Conservation (phyloP, 495 filamentous ascomycete genomes). For the Podospora bellae-mahoneyi region DNA sequence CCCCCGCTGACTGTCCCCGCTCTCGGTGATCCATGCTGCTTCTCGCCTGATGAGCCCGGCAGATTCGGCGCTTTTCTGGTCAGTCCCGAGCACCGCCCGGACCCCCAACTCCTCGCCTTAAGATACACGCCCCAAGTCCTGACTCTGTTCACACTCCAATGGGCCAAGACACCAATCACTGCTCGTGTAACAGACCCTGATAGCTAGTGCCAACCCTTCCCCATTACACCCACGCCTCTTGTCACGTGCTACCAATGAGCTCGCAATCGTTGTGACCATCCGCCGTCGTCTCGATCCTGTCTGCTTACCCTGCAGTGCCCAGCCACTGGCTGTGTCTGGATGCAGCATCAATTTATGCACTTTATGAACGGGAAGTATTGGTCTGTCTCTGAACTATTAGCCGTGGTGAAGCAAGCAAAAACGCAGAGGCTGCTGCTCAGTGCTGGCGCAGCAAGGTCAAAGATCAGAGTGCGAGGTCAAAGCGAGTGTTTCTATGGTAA, state of each 20-base stretch:
- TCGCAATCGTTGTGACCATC: background rate
- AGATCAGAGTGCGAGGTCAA: background rate
- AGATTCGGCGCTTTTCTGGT: slow-evolving; percentile 15
- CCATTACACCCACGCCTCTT: background rate
- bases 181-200: background rate
- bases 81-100: slow-evolving; percentile 18
- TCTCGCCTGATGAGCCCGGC: slow-evolving; percentile 29
- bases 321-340: slow-evolving; percentile 3
- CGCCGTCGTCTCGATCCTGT: background rate
- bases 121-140: background rate
- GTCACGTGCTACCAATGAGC: slow-evolving; percentile 7
- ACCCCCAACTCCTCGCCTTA: slow-evolving; percentile 1
- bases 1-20: slow-evolving; percentile 23
- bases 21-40: slow-evolving; percentile 14
- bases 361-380: background rate
- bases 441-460: background rate
- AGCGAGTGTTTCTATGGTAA: background rate
- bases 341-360: slow-evolving; percentile 1
- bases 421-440: background rate
- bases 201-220: background rate
- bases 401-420: background rate
- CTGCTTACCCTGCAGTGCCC: background rate
- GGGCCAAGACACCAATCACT: background rate
- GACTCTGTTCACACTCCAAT: slow-evolving; percentile 5
- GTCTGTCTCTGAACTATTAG: background rate